phyloP scores from a whole-genome alignment of 2,329 filamentous ascomycete genomes.

The Cladosporium velox region DNA sequence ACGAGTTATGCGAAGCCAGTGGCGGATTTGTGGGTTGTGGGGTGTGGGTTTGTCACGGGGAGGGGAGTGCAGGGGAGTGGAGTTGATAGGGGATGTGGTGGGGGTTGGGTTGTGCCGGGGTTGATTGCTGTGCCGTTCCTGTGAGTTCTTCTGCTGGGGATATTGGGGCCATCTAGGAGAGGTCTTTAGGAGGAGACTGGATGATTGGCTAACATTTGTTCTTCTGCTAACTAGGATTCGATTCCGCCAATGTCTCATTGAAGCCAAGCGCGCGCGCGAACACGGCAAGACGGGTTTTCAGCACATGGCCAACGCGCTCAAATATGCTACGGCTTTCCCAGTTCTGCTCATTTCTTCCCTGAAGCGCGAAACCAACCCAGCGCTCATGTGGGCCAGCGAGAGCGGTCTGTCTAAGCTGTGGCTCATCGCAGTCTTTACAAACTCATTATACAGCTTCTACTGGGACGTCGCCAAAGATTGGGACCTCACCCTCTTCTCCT shows the following conservation, averaged over 20 bases:
- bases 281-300: slow-evolving; percentile 61
- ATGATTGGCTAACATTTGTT: not conserved
- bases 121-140: slow-evolving; percentile 80
- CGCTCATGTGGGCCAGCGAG: slow-evolving; percentile 20
- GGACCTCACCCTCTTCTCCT: slow-evolving; percentile 82
- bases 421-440: slow-evolving; percentile 56
- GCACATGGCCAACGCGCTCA: slow-evolving; percentile 80
- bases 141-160: slow-evolving; percentile 12
- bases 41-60: slow-evolving; percentile 77
- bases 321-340: slow-evolving; percentile 92
- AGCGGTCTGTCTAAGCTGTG: slow-evolving; percentile 22
- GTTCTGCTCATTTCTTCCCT: slow-evolving; percentile 68
- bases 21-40: slow-evolving; percentile 81
- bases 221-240: slow-evolving; percentile 60
- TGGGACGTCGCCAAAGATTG: slow-evolving; percentile 98
- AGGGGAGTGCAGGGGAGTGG: slow-evolving; percentile 66
- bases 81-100: slow-evolving; percentile 81
- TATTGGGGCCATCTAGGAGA: not conserved
- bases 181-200: not conserved
- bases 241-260: slow-evolving; percentile 86
- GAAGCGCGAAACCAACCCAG: slow-evolving; percentile 24
- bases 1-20: slow-evolving; percentile 94
- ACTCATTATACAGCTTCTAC: slow-evolving; percentile 95
- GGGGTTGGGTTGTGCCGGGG: slow-evolving; percentile 75
- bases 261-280: slow-evolving; percentile 70